phyloP scores from a whole-genome alignment of 2,329 filamentous ascomycete species.

The Diplodia mutila region DNA sequence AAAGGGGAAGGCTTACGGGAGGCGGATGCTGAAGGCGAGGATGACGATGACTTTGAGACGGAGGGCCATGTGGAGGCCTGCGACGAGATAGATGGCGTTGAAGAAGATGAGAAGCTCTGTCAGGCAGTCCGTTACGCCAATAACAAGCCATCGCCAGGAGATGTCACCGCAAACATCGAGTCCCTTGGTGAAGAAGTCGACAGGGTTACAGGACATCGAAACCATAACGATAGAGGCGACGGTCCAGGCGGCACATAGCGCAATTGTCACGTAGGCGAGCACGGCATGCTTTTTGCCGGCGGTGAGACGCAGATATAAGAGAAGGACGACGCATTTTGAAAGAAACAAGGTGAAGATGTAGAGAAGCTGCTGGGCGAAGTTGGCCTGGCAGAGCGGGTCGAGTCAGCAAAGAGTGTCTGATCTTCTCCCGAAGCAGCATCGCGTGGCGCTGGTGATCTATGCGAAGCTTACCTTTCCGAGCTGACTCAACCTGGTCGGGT shows the following conservation, averaged over 20 bases:
- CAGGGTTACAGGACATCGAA: conserved; percentile 34
- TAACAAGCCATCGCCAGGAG: conserved; percentile 37
- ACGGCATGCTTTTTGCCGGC: conserved; percentile 32
- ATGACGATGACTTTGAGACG: conserved; percentile 36
- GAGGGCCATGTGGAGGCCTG: conserved; percentile 36
- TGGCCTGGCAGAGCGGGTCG: conserved; percentile 31
- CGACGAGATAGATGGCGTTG: conserved; percentile 25
- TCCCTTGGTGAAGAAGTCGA: conserved; percentile 30
- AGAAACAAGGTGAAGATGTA: conserved; percentile 36
- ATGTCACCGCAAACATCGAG: conserved; percentile 25
- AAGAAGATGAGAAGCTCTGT: conserved; percentile 36
- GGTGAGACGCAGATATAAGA: conserved; percentile 38
- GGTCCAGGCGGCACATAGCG: conserved; percentile 33
- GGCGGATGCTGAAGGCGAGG: conserved; percentile 37
- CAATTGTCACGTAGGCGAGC: conserved; percentile 31
- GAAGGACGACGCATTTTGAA: conserved; percentile 36
- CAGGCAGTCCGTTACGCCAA: conserved; percentile 35
- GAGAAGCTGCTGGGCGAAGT: conserved; percentile 37
- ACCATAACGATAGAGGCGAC: conserved; percentile 35
- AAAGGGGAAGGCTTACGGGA: conserved; percentile 29
- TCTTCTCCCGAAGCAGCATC: background rate
- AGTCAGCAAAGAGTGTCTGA: background rate
- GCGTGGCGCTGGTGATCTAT: conserved; percentile 3
- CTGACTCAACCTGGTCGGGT: conserved; percentile 28
- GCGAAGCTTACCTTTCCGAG: conserved; percentile 35